phyloP scores from a whole-genome alignment of 805 yeast species.

The Isabelozyma pseudorhagii region DNA sequence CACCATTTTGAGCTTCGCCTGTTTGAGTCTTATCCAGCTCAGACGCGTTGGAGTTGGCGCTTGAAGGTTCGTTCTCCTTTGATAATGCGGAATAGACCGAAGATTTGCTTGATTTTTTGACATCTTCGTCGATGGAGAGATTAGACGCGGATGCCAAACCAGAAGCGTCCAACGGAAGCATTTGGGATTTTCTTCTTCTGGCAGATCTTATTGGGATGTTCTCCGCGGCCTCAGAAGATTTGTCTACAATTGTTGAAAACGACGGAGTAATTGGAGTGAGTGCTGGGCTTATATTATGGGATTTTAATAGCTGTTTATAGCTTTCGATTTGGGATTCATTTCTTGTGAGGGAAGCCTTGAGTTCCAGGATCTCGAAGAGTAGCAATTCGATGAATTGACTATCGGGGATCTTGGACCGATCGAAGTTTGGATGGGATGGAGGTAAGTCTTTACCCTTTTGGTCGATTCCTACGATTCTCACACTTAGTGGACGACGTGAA shows the following conservation, averaged over 20 bases:
- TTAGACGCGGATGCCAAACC: not conserved
- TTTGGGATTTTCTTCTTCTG: constrained; percentile 13
- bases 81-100: too few species aligned
- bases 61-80: too few species aligned
- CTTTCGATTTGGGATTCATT: constrained; percentile 8
- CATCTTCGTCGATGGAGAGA: not conserved
- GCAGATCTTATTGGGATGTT: constrained; percentile 19
- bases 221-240: not conserved
- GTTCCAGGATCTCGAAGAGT: constrained; percentile 33
- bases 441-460: constrained; percentile 5
- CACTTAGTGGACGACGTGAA: not conserved
- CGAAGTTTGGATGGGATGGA: constrained; percentile 37
- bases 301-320: constrained; percentile 6
- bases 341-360: constrained; percentile 15
- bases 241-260: not conserved
- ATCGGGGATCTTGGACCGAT: constrained; percentile 25
- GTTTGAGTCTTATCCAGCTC: too few species aligned
- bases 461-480: not conserved
- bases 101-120: not conserved
- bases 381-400: constrained; percentile 32
- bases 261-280: not conserved
- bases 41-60: too few species aligned
- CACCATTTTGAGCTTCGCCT: too few species aligned
- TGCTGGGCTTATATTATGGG: constrained; percentile 2
- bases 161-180: not conserved